Evolutionary conservation across 2,329 filamentous ascomycete genomes (phyloP).

Genomic region (Xylariaceae sp.): DNA sequence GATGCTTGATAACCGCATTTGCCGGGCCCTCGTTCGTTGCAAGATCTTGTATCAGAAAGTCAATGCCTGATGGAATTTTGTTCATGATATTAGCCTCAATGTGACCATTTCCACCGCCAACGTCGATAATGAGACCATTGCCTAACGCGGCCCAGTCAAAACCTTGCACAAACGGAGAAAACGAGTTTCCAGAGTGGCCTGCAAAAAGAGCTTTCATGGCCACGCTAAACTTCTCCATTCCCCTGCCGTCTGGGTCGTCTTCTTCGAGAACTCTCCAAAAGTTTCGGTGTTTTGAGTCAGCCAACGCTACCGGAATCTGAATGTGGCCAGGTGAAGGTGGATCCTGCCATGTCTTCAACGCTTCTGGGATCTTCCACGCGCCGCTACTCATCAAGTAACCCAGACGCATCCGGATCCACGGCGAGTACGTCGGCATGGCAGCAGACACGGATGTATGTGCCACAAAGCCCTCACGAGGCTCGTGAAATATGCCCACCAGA

Average conservation of each 20-base stretch:
- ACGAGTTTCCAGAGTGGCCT: slow-evolving; percentile 8
- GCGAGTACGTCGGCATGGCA: slow-evolving; percentile 4
- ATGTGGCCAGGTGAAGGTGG: neutral
- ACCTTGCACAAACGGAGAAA: slow-evolving; percentile 2
- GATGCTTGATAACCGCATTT: neutral
- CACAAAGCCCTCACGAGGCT: slow-evolving; percentile 7
- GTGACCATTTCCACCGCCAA: slow-evolving; percentile 9
- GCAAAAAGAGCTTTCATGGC: slow-evolving; percentile 8
- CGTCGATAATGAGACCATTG: slow-evolving; percentile 3
- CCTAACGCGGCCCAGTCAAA: slow-evolving; percentile 7
- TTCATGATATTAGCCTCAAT: slow-evolving; percentile 7
- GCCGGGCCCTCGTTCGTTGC: slow-evolving; percentile 6
- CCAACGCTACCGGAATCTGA: slow-evolving; percentile 5
- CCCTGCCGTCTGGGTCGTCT: slow-evolving; percentile 10
- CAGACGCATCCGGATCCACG: slow-evolving; percentile 9
- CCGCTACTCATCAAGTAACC: slow-evolving; percentile 6
- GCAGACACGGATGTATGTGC: slow-evolving; percentile 20
- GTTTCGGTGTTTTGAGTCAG: slow-evolving; percentile 1
- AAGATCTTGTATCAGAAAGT: slow-evolving; percentile 12
- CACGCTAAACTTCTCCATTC: slow-evolving; percentile 17
- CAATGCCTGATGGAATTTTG: slow-evolving; percentile 3
- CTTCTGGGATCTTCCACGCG: slow-evolving; percentile 11
- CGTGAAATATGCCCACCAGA: slow-evolving; percentile 18
- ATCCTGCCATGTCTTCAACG: slow-evolving; percentile 10
- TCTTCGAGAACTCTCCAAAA: slow-evolving; percentile 11